A percentile compares a stretch with the other conserved stretches of the same genome.
Conservation (phyloP, 148 eudicot genomes). For the Mesembryanthemum crystallinum region DNA sequence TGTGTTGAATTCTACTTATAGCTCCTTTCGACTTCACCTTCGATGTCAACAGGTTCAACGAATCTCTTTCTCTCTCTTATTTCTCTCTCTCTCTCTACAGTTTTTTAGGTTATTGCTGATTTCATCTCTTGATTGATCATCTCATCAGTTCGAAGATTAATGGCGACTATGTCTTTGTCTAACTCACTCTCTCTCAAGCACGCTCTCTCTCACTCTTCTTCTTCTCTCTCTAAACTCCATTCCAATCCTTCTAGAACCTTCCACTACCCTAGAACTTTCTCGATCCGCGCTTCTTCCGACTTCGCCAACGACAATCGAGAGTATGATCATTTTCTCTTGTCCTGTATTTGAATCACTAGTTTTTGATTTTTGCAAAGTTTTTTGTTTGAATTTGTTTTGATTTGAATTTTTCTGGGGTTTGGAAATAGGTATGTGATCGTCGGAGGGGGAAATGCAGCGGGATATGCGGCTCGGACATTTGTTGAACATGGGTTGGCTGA, state of each 20-base stretch:
- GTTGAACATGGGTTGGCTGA: conserved; percentile 88
- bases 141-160: conserved; percentile 53
- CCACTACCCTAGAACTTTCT: conserved; percentile 37
- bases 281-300: conserved; percentile 48
- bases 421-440: conserved; percentile 74
- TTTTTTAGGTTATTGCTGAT: not conserved
- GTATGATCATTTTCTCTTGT: conserved; percentile 24
- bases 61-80: not conserved
- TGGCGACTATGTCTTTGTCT: conserved; percentile 45
- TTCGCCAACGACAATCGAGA: conserved; percentile 89
- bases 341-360: not conserved
- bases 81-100: not conserved
- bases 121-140: conserved; percentile 1
- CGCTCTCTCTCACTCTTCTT: conserved; percentile 45
- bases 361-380: not conserved
- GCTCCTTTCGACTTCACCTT: not conserved
- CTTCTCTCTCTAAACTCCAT: conserved; percentile 33
- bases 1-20: not conserved
- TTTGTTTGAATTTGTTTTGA: conserved; percentile 15
- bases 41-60: conserved; percentile 43
- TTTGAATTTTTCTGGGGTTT: not conserved
- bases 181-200: conserved; percentile 53
- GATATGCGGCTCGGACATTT: conserved; percentile 88
- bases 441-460: conserved; percentile 98
- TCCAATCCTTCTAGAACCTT: conserved; percentile 40